Conservation (phyloP, 768 basidiomycete genomes). For the Clavulina sp. region DNA sequence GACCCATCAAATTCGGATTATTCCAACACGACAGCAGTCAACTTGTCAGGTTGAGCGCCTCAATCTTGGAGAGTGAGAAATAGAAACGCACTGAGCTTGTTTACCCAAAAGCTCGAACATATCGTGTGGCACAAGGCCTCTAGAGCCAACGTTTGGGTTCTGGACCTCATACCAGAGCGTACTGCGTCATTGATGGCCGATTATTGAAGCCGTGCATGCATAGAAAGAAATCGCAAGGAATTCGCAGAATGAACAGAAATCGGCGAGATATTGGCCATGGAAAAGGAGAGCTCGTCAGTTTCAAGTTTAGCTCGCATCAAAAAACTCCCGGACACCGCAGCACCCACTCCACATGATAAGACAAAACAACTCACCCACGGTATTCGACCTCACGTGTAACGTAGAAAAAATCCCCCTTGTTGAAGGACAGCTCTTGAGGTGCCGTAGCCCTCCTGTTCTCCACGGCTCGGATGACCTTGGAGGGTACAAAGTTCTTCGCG, state of each 20-base stretch:
- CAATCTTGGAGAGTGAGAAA: not conserved
- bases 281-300: no score
- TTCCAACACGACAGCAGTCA: not conserved
- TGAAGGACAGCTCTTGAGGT: constrained; percentile 77
- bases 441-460: constrained; percentile 43
- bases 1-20: constrained; percentile 1
- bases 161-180: constrained; percentile 76
- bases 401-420: constrained; percentile 95
- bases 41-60: not conserved
- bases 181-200: constrained; percentile 12
- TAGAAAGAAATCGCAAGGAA: no score
- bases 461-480: constrained; percentile 87
- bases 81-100: constrained; percentile 20
- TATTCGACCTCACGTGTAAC: constrained; percentile 66
- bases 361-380: no score
- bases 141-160: constrained; percentile 79
- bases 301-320: no score
- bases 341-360: no score
- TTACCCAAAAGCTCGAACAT: constrained; percentile 88
- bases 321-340: no score
- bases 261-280: no score
- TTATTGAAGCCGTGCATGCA: no score
- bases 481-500: constrained; percentile 61
- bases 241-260: no score
- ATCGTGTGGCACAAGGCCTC: constrained; percentile 74